Evolutionary conservation across 345 rosid species (phyloP), one percentile per base, ranked within the genome.

Genomic region (Salix exigua): DNA sequence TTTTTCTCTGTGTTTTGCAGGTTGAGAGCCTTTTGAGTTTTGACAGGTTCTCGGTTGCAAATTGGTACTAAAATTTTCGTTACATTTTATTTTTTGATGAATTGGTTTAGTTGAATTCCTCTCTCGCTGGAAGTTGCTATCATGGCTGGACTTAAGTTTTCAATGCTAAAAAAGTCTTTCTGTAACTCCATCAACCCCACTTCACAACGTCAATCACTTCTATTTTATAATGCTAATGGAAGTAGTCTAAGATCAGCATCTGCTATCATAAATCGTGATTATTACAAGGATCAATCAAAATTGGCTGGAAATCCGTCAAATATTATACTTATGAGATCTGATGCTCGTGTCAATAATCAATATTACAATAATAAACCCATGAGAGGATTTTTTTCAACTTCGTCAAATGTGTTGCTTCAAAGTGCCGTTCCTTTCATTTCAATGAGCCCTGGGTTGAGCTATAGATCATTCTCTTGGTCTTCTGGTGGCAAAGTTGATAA

Each of bases 121-220:
- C 42, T 28, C 2, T 2, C 50, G 13, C 31, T 66, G 42, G 25
- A 38, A 30, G 78, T 74, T 64, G 79, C 30, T 75, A n/a, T 42
- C n/a, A 89, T 91, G 92, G 82, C 85, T 65, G 86, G 86, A 65
- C 61, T 72, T 80, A 77, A 86, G 88, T 75, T 82, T 75, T 81
- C 83, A 19, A 76, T 75, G 62, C 85, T 87, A 61, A 87, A 18
- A 50, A 50, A 75, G 63, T 82, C 87, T 48, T 70, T 86, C 38
- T 18, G 72, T 73, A 83, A 66, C 74, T 87, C 84, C n/a, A 53
- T 68, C 10, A 55, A 28, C 21, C 76, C 79, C 28, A 68, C 79
- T 42, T 50, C 44, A 48, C 81, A 79, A 50, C 72, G 70, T 53
- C 72, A 48, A 33, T 65, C 77, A 0, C 26, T 78, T 7, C 85